Conservation (phyloP, 257 asterid genomes). For the Solanum commersonii region DNA sequence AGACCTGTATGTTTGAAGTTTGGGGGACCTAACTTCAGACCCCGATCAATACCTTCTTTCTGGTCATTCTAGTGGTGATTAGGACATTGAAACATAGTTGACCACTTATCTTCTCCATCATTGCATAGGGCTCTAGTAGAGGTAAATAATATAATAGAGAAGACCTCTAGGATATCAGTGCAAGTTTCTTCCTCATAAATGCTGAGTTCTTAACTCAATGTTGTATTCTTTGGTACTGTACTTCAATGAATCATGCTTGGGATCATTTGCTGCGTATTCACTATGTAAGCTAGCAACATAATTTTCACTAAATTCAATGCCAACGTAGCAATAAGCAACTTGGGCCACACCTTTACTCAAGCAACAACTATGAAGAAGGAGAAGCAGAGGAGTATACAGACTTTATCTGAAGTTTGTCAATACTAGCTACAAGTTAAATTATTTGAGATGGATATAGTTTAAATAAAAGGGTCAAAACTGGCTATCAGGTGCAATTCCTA, state of each 20-base stretch:
- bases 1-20: background rate
- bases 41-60: background rate
- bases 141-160: background rate
- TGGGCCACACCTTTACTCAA: background rate
- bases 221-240: background rate
- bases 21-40: background rate
- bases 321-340: background rate
- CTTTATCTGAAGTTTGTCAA: background rate
- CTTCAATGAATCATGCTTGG: background rate
- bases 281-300: background rate
- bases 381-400: background rate
- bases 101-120: background rate
- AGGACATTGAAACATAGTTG: background rate
- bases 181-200: background rate
- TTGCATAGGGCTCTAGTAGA: background rate
- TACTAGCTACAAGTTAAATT: background rate
- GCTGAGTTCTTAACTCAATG: background rate
- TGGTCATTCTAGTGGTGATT: background rate
- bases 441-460: background rate
- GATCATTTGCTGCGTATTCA: background rate
- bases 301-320: background rate
- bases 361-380: background rate
- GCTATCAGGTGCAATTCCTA: background rate
- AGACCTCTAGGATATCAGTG: background rate
- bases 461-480: background rate